Base-by-base conservation (phyloP, 148 eudicot genomes). In the Chenopodium berlandieri region DNA sequence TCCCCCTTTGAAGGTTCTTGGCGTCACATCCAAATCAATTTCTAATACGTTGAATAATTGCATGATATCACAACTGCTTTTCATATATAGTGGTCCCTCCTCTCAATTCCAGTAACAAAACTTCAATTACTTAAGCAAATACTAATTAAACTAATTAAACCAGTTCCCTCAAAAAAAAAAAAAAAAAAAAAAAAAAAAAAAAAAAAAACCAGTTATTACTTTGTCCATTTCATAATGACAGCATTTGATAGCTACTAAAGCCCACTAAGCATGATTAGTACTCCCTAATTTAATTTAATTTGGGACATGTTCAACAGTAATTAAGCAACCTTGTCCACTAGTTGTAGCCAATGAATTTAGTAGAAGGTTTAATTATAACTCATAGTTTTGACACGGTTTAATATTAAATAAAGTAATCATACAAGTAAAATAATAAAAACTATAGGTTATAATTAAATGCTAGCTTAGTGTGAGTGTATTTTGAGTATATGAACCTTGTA, bases 41-140 rank as follows among this genome's bases (percentile, higher is more conserved):
- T 50, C 11, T 20, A 48, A 30, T 52, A 58, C 30, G 25, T 62
- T 25, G 50, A 73, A 71, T 37, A 4, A 40, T 73, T 27, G 46
- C 65, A 54, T 34, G 73, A 52, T 58, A 23, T 19, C 78, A 1
- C 66, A 32, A 37, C 12, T 25, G 23, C 23, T 56, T 72, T 52
- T 48, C 60, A 65, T 47, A 44, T 52, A 78, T 32, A 47, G 32
- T 78, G 73, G 80, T 46, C 80, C 80, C 80, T n/a, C 63, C 7
- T 50, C 27, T 5, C 9, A 8, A 20, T 62, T 62, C 63, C 6
- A 14, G 19, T 31, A 20, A 23, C 75, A 46, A 72, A 40, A 19
- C 54, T 30, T 12, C 52, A 23, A 46, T 65, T 65, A 46, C 40
- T 23, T 46, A n/a, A 66, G 2, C 13, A 54, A 27, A 4, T 23